Evolutionary conservation across 345 rosid species (phyloP).

Genomic region (Hypericum androsaemum): DNA sequence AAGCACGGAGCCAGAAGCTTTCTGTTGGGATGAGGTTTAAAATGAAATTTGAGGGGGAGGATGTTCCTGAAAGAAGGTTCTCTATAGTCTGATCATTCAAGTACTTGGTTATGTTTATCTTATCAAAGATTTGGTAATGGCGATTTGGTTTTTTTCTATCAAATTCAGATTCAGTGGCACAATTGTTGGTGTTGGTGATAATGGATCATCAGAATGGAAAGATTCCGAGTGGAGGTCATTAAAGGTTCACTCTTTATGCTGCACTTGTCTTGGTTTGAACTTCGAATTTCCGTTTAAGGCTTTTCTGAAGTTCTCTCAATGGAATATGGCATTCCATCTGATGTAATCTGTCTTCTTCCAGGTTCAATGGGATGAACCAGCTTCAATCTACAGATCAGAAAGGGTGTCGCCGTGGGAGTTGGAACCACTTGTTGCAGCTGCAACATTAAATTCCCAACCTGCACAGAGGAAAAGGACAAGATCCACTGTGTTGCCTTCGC

Average conservation of each 20-base stretch:
- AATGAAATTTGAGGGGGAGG: slow-evolving; percentile 99
- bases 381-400: slow-evolving; percentile 75
- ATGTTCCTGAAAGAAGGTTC: slow-evolving; percentile 93
- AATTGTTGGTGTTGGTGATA: slow-evolving; percentile 81
- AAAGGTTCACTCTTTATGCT: slow-evolving; percentile 42
- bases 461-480: slow-evolving; percentile 70
- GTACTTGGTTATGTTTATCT: no score
- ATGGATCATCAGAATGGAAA: slow-evolving; percentile 61
- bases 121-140: no score
- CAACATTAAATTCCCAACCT: slow-evolving; percentile 56
- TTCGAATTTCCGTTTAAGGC: background rate
- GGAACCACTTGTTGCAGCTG: slow-evolving; percentile 74
- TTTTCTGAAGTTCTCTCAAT: no score
- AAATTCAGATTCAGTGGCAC: slow-evolving; percentile 90
- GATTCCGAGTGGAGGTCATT: slow-evolving; percentile 97
- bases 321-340: no score
- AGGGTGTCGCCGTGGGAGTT: slow-evolving; percentile 92
- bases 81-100: slow-evolving; percentile 1
- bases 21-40: slow-evolving; percentile 98
- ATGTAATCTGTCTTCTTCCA: slow-evolving; percentile 5
- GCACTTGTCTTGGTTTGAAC: background rate
- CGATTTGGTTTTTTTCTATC: background rate
- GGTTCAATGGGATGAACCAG: slow-evolving; percentile 97
- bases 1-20: slow-evolving; percentile 25
- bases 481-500: slow-evolving; percentile 42